Evolutionary conservation across 1,284 basidiomycete species (phyloP).

Genomic region (Thecaphora frezii): DNA sequence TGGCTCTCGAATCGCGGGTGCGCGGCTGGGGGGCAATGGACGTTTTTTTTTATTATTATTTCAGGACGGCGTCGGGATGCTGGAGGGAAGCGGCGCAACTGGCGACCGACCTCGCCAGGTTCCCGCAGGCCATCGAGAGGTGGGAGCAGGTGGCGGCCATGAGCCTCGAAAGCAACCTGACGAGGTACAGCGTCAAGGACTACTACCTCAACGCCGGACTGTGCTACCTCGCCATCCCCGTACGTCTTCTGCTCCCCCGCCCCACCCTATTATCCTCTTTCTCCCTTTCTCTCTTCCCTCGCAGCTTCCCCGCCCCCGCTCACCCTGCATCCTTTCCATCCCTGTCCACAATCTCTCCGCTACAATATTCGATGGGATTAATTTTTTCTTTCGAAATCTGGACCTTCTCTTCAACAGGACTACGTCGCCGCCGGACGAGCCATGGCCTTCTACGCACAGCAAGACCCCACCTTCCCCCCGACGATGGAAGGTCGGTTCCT

Average conservation of each 20-base stretch:
- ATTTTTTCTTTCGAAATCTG: too few species aligned
- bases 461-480: slow-evolving; percentile 53
- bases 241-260: slow-evolving; percentile 61
- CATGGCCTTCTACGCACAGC: slow-evolving; percentile 57
- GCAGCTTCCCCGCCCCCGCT: background rate
- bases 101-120: slow-evolving; percentile 85
- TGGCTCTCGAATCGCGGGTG: too few species aligned
- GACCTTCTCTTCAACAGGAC: slow-evolving; percentile 27
- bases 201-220: slow-evolving; percentile 88
- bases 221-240: slow-evolving; percentile 85
- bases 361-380: too few species aligned
- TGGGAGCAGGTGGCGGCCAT: slow-evolving; percentile 89
- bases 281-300: background rate
- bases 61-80: slow-evolving; percentile 83
- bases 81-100: slow-evolving; percentile 95
- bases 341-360: background rate
- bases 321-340: background rate
- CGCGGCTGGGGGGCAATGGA: too few species aligned
- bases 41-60: too few species aligned
- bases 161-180: slow-evolving; percentile 78
- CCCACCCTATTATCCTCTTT: background rate
- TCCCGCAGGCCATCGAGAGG: slow-evolving; percentile 77
- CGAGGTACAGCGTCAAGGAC: slow-evolving; percentile 98
- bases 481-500: slow-evolving; percentile 57
- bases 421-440: slow-evolving; percentile 52